These are phyloP conservation scores for Apophysomyces trapeziformis DNA, from an alignment of 371 early-diverging fungal species.

Conservation along the genomic window DNA sequence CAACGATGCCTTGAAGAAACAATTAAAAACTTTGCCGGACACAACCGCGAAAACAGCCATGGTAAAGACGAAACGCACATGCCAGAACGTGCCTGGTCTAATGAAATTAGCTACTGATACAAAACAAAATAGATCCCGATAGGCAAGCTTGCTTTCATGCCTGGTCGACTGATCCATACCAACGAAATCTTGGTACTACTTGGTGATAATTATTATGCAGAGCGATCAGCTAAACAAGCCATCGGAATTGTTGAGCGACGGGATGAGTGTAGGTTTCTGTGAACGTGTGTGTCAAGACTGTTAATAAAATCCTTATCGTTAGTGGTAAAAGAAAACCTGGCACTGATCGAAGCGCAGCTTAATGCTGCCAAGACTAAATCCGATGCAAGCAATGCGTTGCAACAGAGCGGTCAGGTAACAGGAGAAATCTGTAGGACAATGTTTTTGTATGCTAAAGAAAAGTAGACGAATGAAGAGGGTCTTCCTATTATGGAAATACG, in stretches of 20 bases:
- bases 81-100: too few relatives aligned
- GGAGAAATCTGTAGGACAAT: neutral
- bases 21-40: slow-evolving; percentile 24
- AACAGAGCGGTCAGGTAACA: neutral
- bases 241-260: slow-evolving; percentile 72
- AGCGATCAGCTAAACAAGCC: slow-evolving; percentile 81
- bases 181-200: slow-evolving; percentile 86
- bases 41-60: slow-evolving; percentile 25
- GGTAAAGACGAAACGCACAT: slow-evolving; percentile 10
- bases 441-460: neutral
- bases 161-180: slow-evolving; percentile 86
- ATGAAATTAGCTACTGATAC: neutral
- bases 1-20: slow-evolving; percentile 24
- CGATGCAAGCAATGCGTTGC: slow-evolving; percentile 20
- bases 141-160: slow-evolving; percentile 88
- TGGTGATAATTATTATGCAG: slow-evolving; percentile 92
- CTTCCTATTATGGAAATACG: slow-evolving; percentile 86
- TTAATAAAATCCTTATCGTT: slow-evolving; percentile 11
- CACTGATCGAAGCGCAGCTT: slow-evolving; percentile 56
- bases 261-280: slow-evolving; percentile 57
- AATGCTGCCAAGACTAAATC: slow-evolving; percentile 46
- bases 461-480: slow-evolving; percentile 85
- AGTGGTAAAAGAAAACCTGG: slow-evolving; percentile 69
- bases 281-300: neutral
- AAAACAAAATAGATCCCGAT: slow-evolving; percentile 45